phyloP scores from a whole-genome alignment of 495 filamentous ascomycete genomes.

The Penicillium roqueforti region DNA sequence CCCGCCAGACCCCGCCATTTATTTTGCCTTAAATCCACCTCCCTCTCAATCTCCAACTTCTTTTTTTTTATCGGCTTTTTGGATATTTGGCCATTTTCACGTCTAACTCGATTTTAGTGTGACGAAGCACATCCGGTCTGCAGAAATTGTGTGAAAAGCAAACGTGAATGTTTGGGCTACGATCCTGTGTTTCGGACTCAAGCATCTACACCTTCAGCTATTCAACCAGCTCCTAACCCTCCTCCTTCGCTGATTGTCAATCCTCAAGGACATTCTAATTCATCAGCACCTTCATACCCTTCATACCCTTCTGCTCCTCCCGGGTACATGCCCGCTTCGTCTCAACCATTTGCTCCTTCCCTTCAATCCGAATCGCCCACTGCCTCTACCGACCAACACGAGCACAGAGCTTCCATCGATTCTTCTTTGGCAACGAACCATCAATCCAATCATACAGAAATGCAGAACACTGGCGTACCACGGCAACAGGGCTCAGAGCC shows the following conservation, averaged over 20 bases:
- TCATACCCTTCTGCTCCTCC: conserved; percentile 49
- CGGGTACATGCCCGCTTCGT: conserved; percentile 56
- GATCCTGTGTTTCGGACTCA: conserved; percentile 96
- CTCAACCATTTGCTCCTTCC: conserved; percentile 55
- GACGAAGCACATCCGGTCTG: conserved; percentile 94
- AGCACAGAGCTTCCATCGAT: conserved; percentile 70
- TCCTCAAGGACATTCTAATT: conserved; percentile 39
- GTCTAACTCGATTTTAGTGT: conserved; percentile 56
- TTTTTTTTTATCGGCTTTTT: conserved; percentile 11
- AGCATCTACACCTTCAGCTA: conserved; percentile 63
- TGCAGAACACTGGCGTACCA: conserved; percentile 33
- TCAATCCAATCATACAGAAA: conserved; percentile 29
- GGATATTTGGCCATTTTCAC: conserved; percentile 15
- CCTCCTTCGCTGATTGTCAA: conserved; percentile 46
- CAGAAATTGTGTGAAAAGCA: conserved; percentile 97
- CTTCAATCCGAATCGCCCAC: conserved; percentile 45
- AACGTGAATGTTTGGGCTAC: conserved; percentile 95
- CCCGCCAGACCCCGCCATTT: conserved; percentile 43
- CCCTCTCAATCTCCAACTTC: conserved; percentile 10
- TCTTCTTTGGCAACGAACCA: conserved; percentile 57
- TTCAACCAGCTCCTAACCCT: conserved; percentile 68
- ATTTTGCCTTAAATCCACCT: conserved; percentile 24
- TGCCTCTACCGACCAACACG: conserved; percentile 48
- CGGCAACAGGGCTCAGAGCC: conserved; percentile 28
- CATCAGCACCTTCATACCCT: conserved; percentile 35